Base-by-base conservation (phyloP, 164 flowering plant species). In the Echeveria elegans region DNA sequence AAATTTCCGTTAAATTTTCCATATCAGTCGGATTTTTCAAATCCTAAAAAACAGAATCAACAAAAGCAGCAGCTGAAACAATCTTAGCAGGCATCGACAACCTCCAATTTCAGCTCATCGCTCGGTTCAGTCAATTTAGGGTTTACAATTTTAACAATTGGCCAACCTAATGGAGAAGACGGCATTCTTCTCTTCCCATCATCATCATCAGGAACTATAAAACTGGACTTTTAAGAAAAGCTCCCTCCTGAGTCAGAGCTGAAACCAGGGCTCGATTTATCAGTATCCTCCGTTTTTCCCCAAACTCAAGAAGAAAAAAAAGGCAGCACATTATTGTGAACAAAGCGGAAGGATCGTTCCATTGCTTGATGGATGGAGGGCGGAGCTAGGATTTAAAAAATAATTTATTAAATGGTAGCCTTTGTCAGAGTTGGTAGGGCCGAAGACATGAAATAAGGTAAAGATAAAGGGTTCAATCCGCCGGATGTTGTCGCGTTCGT, bases 141-240 rank as follows among this genome's bases (percentile, higher is more conserved):
- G 15, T 71, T 56, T 41, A 71, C 74, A 32, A 86, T 76, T 65
- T 82, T 85, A 52, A 75, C 64, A 12, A 82, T 79, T 18, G 87
- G 91, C 95, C 91, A 86, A 43, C 88, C 87, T 43, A 85, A 41
- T 6, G 83, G 76, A 47, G 77, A 74, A 45, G 76, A 68, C 2
- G 69, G 58, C 28, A 50, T 34, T 61, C 66, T 70, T 6, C 36
- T 70, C 6, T 43, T 61, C 47, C 37, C 67, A 15, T 34, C 66
- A 32, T 70, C 80, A 47, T 72, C 75, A 4, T 64, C 41, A 0
- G 64, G 73, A 67, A 11, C 62, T 63, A 62, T 78, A 40, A 68
- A 70, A 64, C 82, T 74, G n/a, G 78, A 77, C 21, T 72, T 68
- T 19, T 77, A 74, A 0, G 78, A 71, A 56, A 78, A 70, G 68